phyloP scores from a whole-genome alignment of 805 yeast species.

The Lachancea cidri region DNA sequence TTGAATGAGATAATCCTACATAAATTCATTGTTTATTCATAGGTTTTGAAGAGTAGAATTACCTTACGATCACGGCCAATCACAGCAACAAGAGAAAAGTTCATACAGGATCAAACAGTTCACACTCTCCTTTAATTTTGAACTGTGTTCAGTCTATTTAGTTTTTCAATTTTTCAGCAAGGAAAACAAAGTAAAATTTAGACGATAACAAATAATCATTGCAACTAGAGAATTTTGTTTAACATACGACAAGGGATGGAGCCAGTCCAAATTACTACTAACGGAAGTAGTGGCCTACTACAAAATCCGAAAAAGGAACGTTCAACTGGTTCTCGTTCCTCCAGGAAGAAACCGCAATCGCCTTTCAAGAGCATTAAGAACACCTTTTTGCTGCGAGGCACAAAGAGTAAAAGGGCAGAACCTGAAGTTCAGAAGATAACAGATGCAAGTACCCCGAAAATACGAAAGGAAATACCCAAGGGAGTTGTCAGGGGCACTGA shows the following conservation, averaged over 20 bases:
- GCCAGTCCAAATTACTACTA: neutral
- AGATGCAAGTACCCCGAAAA: neutral
- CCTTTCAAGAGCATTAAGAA: slow-evolving; percentile 16
- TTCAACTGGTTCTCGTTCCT: neutral
- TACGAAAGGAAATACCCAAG: neutral
- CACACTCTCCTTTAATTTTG: too few species aligned
- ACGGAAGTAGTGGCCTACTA: neutral
- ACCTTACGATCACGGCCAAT: too few species aligned
- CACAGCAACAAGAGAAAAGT: too few species aligned
- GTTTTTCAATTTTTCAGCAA: neutral
- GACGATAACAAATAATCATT: neutral
- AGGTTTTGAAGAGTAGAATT: too few species aligned
- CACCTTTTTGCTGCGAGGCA: slow-evolving; percentile 11
- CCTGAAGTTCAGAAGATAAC: neutral
- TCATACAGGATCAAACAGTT: too few species aligned
- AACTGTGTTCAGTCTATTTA: too few species aligned
- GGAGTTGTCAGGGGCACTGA: neutral
- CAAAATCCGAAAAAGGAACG: neutral
- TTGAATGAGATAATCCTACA: too few species aligned
- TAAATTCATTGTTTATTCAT: too few species aligned
- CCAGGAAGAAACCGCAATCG: slow-evolving; percentile 12
- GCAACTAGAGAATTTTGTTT: neutral
- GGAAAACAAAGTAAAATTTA: neutral
- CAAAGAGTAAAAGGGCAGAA: neutral
- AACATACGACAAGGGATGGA: neutral